These are phyloP conservation scores for Plasmodium cynomolgi DNA, from an alignment of 169 alveolate genomes.

Conservation along the genomic window DNA sequence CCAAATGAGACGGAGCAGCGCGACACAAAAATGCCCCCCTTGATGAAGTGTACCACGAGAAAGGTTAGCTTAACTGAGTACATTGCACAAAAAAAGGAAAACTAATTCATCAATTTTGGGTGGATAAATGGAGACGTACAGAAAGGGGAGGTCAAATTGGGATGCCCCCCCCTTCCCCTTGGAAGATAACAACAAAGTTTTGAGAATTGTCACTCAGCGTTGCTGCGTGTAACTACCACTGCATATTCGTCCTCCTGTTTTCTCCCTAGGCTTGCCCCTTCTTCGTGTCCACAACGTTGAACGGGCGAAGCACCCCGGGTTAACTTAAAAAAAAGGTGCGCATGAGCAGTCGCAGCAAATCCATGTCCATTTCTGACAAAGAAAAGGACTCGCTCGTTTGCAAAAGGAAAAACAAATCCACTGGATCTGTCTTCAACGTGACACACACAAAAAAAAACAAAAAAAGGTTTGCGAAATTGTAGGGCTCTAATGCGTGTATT, in stretches of 20 bases:
- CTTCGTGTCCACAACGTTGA: background rate
- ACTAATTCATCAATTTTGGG: background rate
- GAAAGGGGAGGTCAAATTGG: background rate
- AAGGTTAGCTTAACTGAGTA: background rate
- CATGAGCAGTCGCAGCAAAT: background rate
- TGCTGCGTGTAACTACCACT: background rate
- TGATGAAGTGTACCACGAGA: background rate
- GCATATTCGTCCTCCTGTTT: background rate
- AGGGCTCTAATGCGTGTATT: background rate
- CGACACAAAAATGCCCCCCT: background rate
- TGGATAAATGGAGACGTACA: background rate
- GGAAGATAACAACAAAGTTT: background rate
- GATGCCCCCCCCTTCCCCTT: background rate
- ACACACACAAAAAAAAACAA: slow-evolving; percentile 16
- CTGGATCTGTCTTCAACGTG: background rate
- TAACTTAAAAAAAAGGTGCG: slow-evolving; percentile 5
- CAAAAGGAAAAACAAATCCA: slow-evolving; percentile 25
- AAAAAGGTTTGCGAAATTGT: slow-evolving; percentile 34
- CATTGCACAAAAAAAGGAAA: background rate
- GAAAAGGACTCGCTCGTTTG: background rate
- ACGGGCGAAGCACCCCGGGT: background rate
- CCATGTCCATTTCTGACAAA: slow-evolving; percentile 24
- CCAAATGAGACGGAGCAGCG: background rate
- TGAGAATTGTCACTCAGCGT: background rate
- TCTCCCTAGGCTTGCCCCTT: background rate